Conservation (phyloP, 163 green algal species). For the Chlorella variabilis region DNA sequence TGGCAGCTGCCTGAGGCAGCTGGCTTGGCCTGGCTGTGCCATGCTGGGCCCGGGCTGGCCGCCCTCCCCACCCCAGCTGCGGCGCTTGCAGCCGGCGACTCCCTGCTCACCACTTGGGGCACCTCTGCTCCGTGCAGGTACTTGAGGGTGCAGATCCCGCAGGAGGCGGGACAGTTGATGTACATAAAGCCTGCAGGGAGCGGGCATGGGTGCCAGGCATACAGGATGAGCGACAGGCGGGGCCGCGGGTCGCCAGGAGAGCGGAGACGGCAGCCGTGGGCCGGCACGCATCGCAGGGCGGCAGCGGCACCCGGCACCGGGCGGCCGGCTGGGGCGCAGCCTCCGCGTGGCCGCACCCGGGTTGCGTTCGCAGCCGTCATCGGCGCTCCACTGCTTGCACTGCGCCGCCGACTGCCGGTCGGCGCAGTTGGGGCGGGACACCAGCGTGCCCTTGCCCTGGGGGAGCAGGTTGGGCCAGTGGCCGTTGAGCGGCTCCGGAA, state of each 20-base stretch:
- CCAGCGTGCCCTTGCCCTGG: background rate
- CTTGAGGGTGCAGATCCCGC: constrained; percentile 37
- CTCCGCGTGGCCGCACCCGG: too few species aligned
- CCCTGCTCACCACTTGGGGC: constrained; percentile 4
- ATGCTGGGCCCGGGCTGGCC: too few species aligned
- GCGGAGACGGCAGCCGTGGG: too few species aligned
- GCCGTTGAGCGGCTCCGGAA: background rate
- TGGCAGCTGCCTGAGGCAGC: too few species aligned
- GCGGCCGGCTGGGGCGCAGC: too few species aligned
- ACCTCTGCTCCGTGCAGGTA: constrained; percentile 37
- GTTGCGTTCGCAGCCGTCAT: background rate
- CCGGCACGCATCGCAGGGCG: too few species aligned
- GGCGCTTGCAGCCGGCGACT: too few species aligned
- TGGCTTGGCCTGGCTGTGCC: too few species aligned
- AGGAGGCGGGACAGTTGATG: constrained; percentile 35
- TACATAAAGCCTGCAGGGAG: constrained; percentile 47
- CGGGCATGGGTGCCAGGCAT: background rate
- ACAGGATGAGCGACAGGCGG: background rate
- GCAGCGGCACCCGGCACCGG: too few species aligned
- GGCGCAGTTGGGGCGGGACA: background rate
- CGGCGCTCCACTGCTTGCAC: background rate
- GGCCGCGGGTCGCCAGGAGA: too few species aligned
- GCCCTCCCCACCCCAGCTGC: too few species aligned
- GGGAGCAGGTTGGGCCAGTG: constrained; percentile 5
- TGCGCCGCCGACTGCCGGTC: background rate